Conservation (phyloP, 805 yeast species). For the Blastobotrys attinorum region DNA sequence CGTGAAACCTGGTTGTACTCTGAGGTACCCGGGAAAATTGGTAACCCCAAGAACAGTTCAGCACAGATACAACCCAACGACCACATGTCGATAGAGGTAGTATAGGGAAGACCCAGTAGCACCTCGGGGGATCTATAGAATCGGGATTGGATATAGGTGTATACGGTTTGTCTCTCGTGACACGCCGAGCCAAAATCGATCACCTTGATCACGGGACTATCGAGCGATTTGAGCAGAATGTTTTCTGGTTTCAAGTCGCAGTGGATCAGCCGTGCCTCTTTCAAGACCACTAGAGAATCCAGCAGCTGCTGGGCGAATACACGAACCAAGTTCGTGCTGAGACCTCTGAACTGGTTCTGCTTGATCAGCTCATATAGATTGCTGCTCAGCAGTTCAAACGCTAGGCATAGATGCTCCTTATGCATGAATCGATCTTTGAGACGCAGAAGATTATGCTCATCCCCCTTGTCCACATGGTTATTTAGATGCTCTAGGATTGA, state of each 20-base stretch:
- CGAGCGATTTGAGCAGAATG: conserved; percentile 69
- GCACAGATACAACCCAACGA: conserved; percentile 90
- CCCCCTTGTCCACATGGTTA: conserved; percentile 57
- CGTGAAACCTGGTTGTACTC: conserved; percentile 86
- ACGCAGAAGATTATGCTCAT: conserved; percentile 67
- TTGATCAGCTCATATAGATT: conserved; percentile 85
- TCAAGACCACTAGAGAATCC: conserved; percentile 72
- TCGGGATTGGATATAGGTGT: conserved; percentile 86
- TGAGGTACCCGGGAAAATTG: conserved; percentile 89
- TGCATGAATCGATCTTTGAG: conserved; percentile 86
- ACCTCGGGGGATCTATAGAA: conserved; percentile 95
- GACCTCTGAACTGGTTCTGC: conserved; percentile 90
- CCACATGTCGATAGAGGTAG: conserved; percentile 96
- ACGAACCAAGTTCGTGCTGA: conserved; percentile 70
- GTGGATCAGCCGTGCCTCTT: conserved; percentile 79
- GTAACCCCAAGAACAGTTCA: conserved; percentile 84
- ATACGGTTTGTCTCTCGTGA: conserved; percentile 80
- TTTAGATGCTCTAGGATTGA: conserved; percentile 76
- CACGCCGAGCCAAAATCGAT: conserved; percentile 97
- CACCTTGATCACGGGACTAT: conserved; percentile 78
- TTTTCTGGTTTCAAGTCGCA: conserved; percentile 98
- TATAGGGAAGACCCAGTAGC: conserved; percentile 82
- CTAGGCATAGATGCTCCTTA: conserved; percentile 81
- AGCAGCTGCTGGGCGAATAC: conserved; percentile 72
- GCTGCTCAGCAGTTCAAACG: conserved; percentile 80